Base-by-base conservation (phyloP, 805 yeast species). In the Candida argentea region DNA sequence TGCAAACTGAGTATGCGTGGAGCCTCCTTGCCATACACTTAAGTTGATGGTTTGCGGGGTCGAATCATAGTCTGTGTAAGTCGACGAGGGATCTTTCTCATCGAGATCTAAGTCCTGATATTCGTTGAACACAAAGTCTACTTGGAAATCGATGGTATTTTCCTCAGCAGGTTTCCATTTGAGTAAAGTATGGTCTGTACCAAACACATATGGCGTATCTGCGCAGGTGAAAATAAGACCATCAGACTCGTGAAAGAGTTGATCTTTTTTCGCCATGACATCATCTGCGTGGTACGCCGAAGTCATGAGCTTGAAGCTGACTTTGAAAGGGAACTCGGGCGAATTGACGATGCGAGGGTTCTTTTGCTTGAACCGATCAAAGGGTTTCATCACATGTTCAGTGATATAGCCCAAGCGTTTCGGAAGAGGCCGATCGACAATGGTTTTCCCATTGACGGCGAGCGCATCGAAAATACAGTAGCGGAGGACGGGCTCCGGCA, bases 101-200 rank as follows among this genome's bases (percentile, higher is more conserved):
- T 73, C 75, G 43, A 78, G 57, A 31, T 76, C 82, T 5, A 70
- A 70, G 47, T 81, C 89, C 25, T 67, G 67, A 40, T 40, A 74
- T 6, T 53, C 40, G 11, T 75, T 72, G 42, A 83, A 82, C 20
- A 67, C 66, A 33, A 85, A 52, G 19, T 65, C 64, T 34, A 91
- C 52, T 47, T 76, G 76, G 55, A 84, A 91, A 54, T 91, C 99
- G 24, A 93, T 73, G 0, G 96, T 80, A 43, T 91, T 93, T 52
- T 89, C 98, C 37, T 83, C 83, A 8, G 94, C 84, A 2, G 98
- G 97, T 47, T 91, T 91, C 99, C 99, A 91, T 55, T 93, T 91
- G 31, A 91, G 57, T 27, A 91, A 61, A 5, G 85, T 73, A 1
- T 73, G 67, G 51, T 91, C 97, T 1, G 97, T 89, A 9, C 97